A percentile compares a stretch with the other conserved stretches of the same genome.
Conservation (phyloP, 2,329 filamentous ascomycete species). For the Aureobasidium vineae region DNA sequence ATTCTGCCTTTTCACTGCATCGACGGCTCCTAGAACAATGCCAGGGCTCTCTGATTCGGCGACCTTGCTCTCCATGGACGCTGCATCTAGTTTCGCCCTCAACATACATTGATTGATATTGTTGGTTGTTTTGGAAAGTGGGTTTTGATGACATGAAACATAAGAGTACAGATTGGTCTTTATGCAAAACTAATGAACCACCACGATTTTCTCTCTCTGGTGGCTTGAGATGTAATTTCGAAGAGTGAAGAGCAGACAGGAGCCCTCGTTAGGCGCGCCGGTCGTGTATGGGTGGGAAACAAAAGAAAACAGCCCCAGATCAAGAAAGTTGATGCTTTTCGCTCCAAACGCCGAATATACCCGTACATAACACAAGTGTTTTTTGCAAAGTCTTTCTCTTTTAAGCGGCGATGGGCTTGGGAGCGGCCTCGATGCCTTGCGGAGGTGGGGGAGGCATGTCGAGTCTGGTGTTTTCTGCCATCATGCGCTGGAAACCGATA, state of each 20-base stretch:
- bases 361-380: slow-evolving; percentile 11
- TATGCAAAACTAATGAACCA: not conserved
- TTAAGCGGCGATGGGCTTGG: slow-evolving; percentile 28
- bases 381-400: not conserved
- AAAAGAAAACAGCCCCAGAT: not conserved
- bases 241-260: slow-evolving; percentile 22
- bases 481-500: slow-evolving; percentile 92
- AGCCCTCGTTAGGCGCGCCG: not conserved
- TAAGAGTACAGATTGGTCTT: slow-evolving; percentile 11
- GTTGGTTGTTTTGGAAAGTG: not conserved
- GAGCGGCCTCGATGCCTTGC: slow-evolving; percentile 24
- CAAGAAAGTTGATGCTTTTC: slow-evolving; percentile 9
- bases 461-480: slow-evolving; percentile 82
- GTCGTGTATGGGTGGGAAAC: slow-evolving; percentile 3
- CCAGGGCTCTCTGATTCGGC: slow-evolving; percentile 30
- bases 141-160: slow-evolving; percentile 18
- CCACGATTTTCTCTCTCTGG: not conserved
- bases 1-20: slow-evolving; percentile 19
- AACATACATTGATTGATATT: not conserved
- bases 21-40: slow-evolving; percentile 30
- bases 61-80: slow-evolving; percentile 14
- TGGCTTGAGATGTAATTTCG: not conserved
- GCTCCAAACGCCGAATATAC: slow-evolving; percentile 25
- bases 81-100: slow-evolving; percentile 23
- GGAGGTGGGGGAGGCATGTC: slow-evolving; percentile 55